Evolutionary conservation across 2,329 filamentous ascomycete species (phyloP), one percentile per base, ranked within the genome.

Genomic region (Colletotrichum magnum): DNA sequence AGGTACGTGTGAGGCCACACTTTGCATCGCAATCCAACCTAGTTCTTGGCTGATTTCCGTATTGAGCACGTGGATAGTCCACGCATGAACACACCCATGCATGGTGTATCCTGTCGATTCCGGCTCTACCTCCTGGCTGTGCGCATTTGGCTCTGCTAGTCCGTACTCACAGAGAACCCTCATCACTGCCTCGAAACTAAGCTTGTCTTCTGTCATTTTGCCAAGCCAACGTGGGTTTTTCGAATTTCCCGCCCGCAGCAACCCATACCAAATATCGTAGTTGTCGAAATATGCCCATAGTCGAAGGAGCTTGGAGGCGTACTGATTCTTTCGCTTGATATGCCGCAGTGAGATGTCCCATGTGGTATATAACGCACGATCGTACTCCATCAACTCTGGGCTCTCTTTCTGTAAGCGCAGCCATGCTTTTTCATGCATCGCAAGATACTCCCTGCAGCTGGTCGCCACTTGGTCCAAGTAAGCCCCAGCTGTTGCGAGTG

Each of bases 231-330:
- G 15, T 12, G 70, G 70, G 6, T 51, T 68, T 2, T 69, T 32
- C 26, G 51, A 53, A 32, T 32, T 32, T 39, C 57, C 36, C 18
- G 71, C 58, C 48, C 69, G 52, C 4, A 85, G 69, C n/a, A 86
- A 75, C 62, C 84, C 78, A 70, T 77, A 84, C 83, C 80, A 86
- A 4, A 86, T 70, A 70, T 84, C 81, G 15, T 80, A 74, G 69
- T 82, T 81, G 69, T 80, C 77, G 65, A 86, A 82, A 66, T 77
- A 81, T n/a, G 80, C 81, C 77, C 81, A 81, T 16, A 83, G 72
- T n/a, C 75, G 63, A 16, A 86, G 77, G 1, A 85, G 74, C 32
- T 75, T 72, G 28, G 80, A 79, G 21, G 72, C 51, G 74, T 18
- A 5, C 6, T 68, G 59, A 54, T 78, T 77, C 39, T 75, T 73